phyloP scores from a whole-genome alignment of 345 rosid genomes.

The Luvunga scandens region DNA sequence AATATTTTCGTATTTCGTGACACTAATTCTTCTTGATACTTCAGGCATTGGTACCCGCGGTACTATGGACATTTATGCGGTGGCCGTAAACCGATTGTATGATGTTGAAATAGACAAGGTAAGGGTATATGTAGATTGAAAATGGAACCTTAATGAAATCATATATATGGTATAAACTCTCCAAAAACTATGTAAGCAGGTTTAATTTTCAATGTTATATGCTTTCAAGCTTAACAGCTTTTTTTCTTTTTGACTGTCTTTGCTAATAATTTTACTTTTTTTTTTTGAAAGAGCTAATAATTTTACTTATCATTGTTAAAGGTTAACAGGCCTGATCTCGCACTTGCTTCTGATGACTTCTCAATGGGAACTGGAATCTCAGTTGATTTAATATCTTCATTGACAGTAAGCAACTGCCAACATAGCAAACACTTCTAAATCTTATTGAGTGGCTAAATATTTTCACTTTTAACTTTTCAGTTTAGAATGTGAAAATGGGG shows the following conservation, averaged over 20 bases:
- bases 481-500: background rate
- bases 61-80: slow-evolving; percentile 30
- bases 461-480: background rate
- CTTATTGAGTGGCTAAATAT: background rate
- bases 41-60: slow-evolving; percentile 28
- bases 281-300: too few relatives aligned
- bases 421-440: background rate
- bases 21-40: background rate
- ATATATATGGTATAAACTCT: too few relatives aligned
- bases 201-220: too few relatives aligned
- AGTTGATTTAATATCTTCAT: background rate
- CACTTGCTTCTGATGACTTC: background rate
- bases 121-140: background rate
- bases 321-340: background rate
- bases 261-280: too few relatives aligned
- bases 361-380: background rate
- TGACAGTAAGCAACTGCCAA: background rate
- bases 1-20: too few relatives aligned
- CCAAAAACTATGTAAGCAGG: too few relatives aligned
- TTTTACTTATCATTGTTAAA: background rate
- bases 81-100: slow-evolving; percentile 28
- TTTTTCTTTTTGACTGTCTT: background rate
- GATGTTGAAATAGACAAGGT: slow-evolving; percentile 37
- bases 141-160: background rate
- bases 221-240: too few relatives aligned